These are phyloP conservation scores for Climacium dendroides DNA, from an alignment of 225 moss, liverwort and hornwort genomes.

Conservation along the genomic window DNA sequence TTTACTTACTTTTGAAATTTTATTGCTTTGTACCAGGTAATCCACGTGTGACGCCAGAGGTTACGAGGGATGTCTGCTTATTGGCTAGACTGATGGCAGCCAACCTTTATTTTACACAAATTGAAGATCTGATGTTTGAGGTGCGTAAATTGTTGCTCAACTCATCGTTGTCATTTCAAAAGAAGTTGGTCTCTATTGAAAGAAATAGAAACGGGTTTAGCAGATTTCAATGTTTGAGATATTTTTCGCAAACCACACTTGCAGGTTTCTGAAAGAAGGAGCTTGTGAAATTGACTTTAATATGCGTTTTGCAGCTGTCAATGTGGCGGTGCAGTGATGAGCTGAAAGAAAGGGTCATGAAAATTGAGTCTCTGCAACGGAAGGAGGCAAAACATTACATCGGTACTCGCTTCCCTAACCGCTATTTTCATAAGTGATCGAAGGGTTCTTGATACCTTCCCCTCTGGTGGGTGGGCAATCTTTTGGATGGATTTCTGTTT, in stretches of 20 bases:
- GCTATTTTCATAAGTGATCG: not conserved
- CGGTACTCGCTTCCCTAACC: slow-evolving; percentile 3
- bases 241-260: not conserved
- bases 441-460: not conserved
- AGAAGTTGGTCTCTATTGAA: not conserved
- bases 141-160: not conserved
- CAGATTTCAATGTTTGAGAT: not conserved
- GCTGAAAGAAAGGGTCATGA: slow-evolving; percentile 26
- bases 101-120: slow-evolving; percentile 49
- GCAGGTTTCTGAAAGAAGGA: not conserved
- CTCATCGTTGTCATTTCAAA: not conserved
- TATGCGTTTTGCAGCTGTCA: slow-evolving; percentile 30
- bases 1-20: not conserved
- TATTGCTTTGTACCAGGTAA: slow-evolving; percentile 26
- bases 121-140: slow-evolving; percentile 60
- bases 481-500: not conserved
- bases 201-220: not conserved
- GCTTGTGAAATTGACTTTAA: not conserved
- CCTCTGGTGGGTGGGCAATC: not conserved
- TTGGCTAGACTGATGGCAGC: slow-evolving; percentile 54
- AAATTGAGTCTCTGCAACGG: slow-evolving; percentile 23
- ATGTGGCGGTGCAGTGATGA: slow-evolving; percentile 76
- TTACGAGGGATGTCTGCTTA: slow-evolving; percentile 60
- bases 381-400: slow-evolving; percentile 70
- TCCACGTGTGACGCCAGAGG: slow-evolving; percentile 54